Conservation (phyloP, 139 green algal genomes). For the Closterium sp. region DNA sequence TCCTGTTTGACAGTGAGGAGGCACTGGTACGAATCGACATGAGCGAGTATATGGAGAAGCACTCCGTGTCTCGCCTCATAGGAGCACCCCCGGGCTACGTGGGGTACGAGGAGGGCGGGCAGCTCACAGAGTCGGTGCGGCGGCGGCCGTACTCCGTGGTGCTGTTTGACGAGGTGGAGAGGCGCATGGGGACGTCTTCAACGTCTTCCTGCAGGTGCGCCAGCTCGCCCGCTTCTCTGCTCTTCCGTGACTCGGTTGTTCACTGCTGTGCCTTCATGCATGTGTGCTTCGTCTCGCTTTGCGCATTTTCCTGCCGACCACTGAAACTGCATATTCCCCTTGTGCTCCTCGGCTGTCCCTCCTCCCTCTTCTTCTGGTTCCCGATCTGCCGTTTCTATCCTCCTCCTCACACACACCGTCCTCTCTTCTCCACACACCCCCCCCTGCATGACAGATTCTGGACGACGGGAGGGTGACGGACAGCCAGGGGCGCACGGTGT, state of each 20-base stretch:
- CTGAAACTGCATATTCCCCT: too few relatives aligned
- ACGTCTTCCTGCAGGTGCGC: constrained; percentile 70
- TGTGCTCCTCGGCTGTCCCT: too few relatives aligned
- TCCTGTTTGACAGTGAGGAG: constrained; percentile 86
- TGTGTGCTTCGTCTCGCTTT: not conserved
- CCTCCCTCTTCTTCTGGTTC: too few relatives aligned
- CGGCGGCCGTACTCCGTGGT: constrained; percentile 60
- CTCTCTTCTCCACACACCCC: constrained; percentile 19
- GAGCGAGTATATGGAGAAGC: constrained; percentile 86
- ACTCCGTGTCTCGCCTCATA: constrained; percentile 74
- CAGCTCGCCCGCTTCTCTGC: too few relatives aligned
- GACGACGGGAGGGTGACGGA: constrained; percentile 83
- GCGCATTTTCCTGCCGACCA: not conserved
- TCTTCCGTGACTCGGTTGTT: too few relatives aligned
- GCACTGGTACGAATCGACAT: constrained; percentile 96
- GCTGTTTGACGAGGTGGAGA: constrained; percentile 79
- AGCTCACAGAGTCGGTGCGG: constrained; percentile 88
- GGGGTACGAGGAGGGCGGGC: constrained; percentile 94
- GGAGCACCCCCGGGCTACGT: constrained; percentile 93
- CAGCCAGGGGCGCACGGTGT: constrained; percentile 82
- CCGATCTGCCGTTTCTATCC: too few relatives aligned
- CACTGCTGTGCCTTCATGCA: too few relatives aligned
- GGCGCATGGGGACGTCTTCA: constrained; percentile 83
- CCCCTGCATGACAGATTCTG: constrained; percentile 45
- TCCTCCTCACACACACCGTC: too few relatives aligned